These are phyloP conservation scores for Trametes sanguinea DNA, from an alignment of 768 basidiomycete species.

Conservation along the genomic window DNA sequence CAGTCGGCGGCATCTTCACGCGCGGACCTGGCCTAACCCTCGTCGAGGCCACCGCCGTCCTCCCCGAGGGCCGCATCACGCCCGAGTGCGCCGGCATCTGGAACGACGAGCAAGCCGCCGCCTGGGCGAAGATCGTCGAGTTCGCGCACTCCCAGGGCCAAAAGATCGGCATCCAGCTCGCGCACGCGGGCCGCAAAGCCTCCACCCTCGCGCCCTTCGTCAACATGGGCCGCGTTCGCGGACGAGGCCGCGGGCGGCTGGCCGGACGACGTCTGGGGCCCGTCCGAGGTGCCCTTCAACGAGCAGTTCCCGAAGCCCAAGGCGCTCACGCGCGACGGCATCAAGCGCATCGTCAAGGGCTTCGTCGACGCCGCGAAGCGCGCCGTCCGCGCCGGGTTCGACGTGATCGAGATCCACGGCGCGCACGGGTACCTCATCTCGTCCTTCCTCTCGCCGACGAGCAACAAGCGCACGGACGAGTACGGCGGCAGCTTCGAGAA, in stretches of 20 bases:
- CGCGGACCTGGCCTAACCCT: slow-evolving; percentile 59
- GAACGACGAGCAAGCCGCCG: slow-evolving; percentile 55
- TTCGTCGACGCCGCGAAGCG: slow-evolving; percentile 36
- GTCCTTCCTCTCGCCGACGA: slow-evolving; percentile 42
- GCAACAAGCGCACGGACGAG: slow-evolving; percentile 47
- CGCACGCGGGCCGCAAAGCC: slow-evolving; percentile 74
- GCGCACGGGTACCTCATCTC: slow-evolving; percentile 32
- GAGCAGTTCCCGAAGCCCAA: slow-evolving; percentile 39
- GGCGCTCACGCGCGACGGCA: slow-evolving; percentile 39
- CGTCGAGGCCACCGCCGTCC: slow-evolving; percentile 66
- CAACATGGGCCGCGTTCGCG: slow-evolving; percentile 42
- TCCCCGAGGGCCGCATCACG: slow-evolving; percentile 59
- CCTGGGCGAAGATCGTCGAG: slow-evolving; percentile 54
- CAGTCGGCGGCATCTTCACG: slow-evolving; percentile 54
- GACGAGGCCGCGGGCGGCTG: slow-evolving; percentile 7
- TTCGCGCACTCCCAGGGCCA: slow-evolving; percentile 71
- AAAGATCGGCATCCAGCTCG: slow-evolving; percentile 73
- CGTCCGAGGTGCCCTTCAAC: slow-evolving; percentile 41
- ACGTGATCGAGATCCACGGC: slow-evolving; percentile 31
- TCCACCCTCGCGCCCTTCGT: slow-evolving; percentile 67
- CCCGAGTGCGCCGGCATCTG: slow-evolving; percentile 63
- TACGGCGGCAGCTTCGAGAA: slow-evolving; percentile 55
- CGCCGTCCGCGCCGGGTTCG: slow-evolving; percentile 40
- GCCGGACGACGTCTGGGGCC: slow-evolving; percentile 31
- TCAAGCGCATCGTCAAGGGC: slow-evolving; percentile 41